Evolutionary conservation across 352 stramenopile genomes (phyloP).

Genomic region (Globisporangium sylvaticum): DNA sequence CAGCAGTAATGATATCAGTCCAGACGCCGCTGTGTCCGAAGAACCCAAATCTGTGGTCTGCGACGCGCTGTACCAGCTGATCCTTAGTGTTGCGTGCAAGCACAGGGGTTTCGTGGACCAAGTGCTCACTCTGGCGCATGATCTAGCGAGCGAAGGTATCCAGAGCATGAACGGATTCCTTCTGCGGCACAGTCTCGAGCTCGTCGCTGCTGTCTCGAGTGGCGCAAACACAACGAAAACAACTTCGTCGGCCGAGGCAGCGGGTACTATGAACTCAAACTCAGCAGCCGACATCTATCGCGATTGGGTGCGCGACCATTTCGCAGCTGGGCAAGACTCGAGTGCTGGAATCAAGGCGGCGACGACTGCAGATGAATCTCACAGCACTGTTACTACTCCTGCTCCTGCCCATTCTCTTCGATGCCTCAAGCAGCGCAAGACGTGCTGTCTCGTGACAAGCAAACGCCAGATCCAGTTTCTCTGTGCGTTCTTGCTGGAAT

Average conservation of each 20-base stretch:
- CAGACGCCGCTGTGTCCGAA: neutral
- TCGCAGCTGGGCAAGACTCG: constrained; percentile 6
- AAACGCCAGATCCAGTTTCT: constrained; percentile 40
- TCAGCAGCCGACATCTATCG: constrained; percentile 17
- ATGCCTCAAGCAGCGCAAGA: neutral
- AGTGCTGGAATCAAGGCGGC: neutral
- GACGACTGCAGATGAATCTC: neutral
- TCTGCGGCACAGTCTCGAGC: constrained; percentile 24
- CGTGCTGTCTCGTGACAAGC: constrained; percentile 20
- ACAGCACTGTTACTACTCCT: neutral
- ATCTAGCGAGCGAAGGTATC: constrained; percentile 27
- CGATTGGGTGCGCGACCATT: constrained; percentile 26
- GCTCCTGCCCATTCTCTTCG: neutral
- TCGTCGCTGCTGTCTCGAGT: constrained; percentile 18
- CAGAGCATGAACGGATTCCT: constrained; percentile 12
- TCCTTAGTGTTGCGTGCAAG: constrained; percentile 12
- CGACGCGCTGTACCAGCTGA: constrained; percentile 11
- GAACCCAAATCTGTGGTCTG: constrained; percentile 4
- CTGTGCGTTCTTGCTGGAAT: constrained; percentile 34
- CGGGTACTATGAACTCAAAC: neutral
- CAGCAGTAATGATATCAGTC: neutral
- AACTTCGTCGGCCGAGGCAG: neutral
- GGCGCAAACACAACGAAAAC: neutral
- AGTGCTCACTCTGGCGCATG: constrained; percentile 28
- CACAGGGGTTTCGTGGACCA: constrained; percentile 15